Evolutionary conservation across 768 basidiomycete genomes (phyloP), one percentile per base, ranked within the genome.

Genomic region (Termitomyces sp.): DNA sequence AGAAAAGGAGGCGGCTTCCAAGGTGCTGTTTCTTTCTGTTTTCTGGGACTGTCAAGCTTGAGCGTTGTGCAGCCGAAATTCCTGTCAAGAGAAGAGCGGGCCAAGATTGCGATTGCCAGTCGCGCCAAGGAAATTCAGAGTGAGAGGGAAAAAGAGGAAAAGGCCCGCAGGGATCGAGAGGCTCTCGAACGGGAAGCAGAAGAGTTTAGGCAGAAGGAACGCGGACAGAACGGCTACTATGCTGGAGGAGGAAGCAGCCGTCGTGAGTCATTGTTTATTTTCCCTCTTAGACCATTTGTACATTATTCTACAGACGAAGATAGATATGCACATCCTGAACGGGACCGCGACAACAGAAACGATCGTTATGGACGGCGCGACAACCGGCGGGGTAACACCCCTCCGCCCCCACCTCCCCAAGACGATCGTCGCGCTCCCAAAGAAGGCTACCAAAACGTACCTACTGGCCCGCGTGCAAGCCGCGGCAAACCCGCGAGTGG

Each of bases 31-130:
- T 13, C 52, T 10, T 40, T 18, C 16, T 41, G 11, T 59, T 50
- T 60, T 11, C 45, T 22, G 60, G 18, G 16, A 5, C 38, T 10
- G 14, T 3, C 6, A 51, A 56, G 38, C 38, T 54, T 49, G 46
- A 47, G 40, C 20, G 5, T 35, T 50, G 56, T 9, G 35, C 72
- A 98, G 94, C 96, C 96, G 36, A 96, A 86, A 72, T 98, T 98
- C 76, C 78, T 98, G 14, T 84, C 91, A 2, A 98, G 92, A 72
- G 92, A 94, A 62, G 91, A 97, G 66, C 85, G 96, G 50, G 92
- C 92, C 18, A 84, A 85, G 66, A 73, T 97, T 36, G 96, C 96
- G 3, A 90, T 98, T 59, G 86, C 87, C 16, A 90, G 92, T 65
- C 87, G 96, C 14, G 82, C 86, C 20, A 82, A 88, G 58, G 95